Base-by-base conservation (phyloP, 1,284 basidiomycete genomes). In the Filobasidium uniguttulatum region DNA sequence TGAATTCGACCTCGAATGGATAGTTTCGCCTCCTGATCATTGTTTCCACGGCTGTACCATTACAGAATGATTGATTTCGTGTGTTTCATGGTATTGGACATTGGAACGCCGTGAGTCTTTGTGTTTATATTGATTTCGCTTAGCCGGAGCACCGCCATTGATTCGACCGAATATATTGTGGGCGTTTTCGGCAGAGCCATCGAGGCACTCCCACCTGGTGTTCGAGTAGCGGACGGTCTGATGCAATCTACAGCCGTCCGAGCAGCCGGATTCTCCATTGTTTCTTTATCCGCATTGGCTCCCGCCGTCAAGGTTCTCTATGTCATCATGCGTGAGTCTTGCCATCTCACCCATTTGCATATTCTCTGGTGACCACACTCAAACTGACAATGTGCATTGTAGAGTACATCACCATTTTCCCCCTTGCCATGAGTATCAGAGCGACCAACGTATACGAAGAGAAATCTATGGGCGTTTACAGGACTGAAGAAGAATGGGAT, bases 361-460 rank as follows among this genome's bases (percentile, higher is more conserved):
- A 17, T 8, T 19, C 2, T 5, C 8, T 15, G 8, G 10, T n/a
- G 3, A 14, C 3, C 8, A 14, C 12, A 33, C 31, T 40, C 26
- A 40, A 10, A 5, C 46, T n/a, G 64, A 56, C n/a, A 14, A 19
- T 14, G 34, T 9, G 8, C 35, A 15, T n/a, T 20, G 43, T 30
- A 28, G 65, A 62, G 66, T 66, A 66, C 28, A 29, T 44, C 14
- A 34, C 62, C 64, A 22, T 44, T 31, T 75, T 74, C 56, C 75
- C 75, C 10, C 71, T 77, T 36, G 76, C 76, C 17, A 63, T 78
- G 49, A 82, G 81, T 58, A 86, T 98, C 9, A 84, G 91, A n/a
- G 80, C 85, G n/a, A 96, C 93, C 19, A 97, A 97, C 66, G 93
- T 97, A 1, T 97, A 96, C 66, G 93, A 98, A 65, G 90, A 96